Evolutionary conservation across 2,329 filamentous ascomycete genomes (phyloP).

Genomic region (Phialocephala sp.): DNA sequence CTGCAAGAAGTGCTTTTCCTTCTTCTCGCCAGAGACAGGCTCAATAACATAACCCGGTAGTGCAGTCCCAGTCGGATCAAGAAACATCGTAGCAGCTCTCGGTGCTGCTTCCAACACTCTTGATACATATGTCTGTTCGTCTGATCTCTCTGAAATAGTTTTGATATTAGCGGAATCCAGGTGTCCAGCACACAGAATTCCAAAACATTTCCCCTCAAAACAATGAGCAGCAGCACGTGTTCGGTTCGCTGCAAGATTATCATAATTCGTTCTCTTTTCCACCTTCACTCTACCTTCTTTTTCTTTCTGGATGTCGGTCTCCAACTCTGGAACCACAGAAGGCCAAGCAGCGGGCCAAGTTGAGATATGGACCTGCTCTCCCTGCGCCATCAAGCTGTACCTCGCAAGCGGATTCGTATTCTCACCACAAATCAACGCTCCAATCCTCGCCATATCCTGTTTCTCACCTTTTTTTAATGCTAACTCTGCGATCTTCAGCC

Average conservation of each 20-base stretch:
- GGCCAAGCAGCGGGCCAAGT: conserved; percentile 63
- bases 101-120: conserved; percentile 47
- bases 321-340: conserved; percentile 43
- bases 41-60: conserved; percentile 48
- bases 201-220: conserved; percentile 63
- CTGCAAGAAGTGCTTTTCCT: conserved; percentile 48
- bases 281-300: neutral
- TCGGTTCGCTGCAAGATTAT: conserved; percentile 59
- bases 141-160: conserved; percentile 40
- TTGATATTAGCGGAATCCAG: conserved; percentile 50
- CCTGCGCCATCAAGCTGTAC: conserved; percentile 58
- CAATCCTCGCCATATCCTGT: conserved; percentile 45
- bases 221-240: conserved; percentile 59
- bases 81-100: conserved; percentile 54
- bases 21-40: conserved; percentile 26
- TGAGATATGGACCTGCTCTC: conserved; percentile 60
- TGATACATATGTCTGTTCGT: conserved; percentile 39
- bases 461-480: conserved; percentile 41
- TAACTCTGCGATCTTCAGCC: conserved; percentile 53
- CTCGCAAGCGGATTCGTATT: conserved; percentile 62
- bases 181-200: conserved; percentile 53
- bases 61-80: conserved; percentile 55
- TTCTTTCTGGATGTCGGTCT: neutral
- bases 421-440: conserved; percentile 60
- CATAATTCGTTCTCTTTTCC: conserved; percentile 49